These are phyloP conservation scores for Salix viminalis DNA, from an alignment of 345 rosid species.

Conservation along the genomic window DNA sequence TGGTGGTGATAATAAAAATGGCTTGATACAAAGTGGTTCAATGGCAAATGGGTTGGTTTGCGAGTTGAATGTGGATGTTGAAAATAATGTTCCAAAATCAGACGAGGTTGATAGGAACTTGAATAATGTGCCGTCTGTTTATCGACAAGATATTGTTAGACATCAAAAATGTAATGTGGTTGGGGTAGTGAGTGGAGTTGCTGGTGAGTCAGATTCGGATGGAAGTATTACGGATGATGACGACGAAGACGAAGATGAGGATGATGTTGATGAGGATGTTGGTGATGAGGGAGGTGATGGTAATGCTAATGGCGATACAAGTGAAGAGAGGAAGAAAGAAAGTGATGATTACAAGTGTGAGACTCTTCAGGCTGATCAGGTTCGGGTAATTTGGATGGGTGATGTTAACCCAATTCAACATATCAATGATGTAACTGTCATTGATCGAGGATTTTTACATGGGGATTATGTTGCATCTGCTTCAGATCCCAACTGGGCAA, in stretches of 20 bases:
- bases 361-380: constrained; percentile 64
- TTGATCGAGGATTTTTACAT: constrained; percentile 87
- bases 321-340: constrained; percentile 26
- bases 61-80: constrained; percentile 27
- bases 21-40: constrained; percentile 24
- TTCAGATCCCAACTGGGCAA: constrained; percentile 78
- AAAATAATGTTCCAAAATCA: constrained; percentile 21
- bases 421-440: constrained; percentile 50
- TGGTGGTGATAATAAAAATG: constrained; percentile 14
- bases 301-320: constrained; percentile 22
- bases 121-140: constrained; percentile 45
- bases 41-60: constrained; percentile 17
- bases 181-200: constrained; percentile 88
- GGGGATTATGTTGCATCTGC: constrained; percentile 90
- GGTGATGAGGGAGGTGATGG: constrained; percentile 30
- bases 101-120: constrained; percentile 28
- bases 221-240: constrained; percentile 59
- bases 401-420: constrained; percentile 65
- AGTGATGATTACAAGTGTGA: constrained; percentile 42
- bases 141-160: constrained; percentile 76
- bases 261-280: constrained; percentile 20
- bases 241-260: constrained; percentile 38
- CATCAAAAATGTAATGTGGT: constrained; percentile 46
- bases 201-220: constrained; percentile 92
- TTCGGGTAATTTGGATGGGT: constrained; percentile 88